A percentile compares a stretch with the other conserved stretches of the same genome.
Evolutionary conservation across 2,329 filamentous ascomycete genomes (phyloP).

Genomic region (Trichoderma sp.): DNA sequence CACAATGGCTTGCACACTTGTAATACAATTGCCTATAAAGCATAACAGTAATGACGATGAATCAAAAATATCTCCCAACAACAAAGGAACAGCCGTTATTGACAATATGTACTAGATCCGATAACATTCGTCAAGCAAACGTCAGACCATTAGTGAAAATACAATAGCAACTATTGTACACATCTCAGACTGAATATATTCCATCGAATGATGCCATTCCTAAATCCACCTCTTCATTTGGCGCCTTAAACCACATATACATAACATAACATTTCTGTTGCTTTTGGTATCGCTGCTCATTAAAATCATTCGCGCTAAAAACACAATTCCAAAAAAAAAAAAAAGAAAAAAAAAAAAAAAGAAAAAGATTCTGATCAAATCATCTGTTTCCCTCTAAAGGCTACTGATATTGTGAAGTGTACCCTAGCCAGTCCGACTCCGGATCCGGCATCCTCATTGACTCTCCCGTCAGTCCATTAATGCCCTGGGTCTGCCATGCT

Average conservation of each 20-base stretch:
- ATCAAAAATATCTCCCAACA: neutral
- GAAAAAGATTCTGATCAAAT: neutral
- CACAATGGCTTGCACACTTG: neutral
- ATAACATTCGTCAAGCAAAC: neutral
- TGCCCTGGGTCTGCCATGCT: constrained; percentile 31
- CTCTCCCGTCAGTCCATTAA: constrained; percentile 30
- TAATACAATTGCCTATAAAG: neutral
- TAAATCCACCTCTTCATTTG: neutral
- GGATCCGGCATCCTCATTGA: constrained; percentile 35
- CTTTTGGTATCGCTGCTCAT: constrained; percentile 20
- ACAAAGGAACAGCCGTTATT: neutral
- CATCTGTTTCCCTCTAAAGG: neutral
- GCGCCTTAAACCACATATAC: neutral
- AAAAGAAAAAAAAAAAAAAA: too few relatives aligned
- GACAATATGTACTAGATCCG: neutral
- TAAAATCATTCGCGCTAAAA: neutral
- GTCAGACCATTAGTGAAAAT: neutral
- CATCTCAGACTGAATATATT: neutral
- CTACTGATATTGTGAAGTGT: constrained; percentile 23
- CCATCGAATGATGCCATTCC: neutral
- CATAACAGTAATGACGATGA: neutral
- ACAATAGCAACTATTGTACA: neutral
- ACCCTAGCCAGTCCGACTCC: constrained; percentile 38
- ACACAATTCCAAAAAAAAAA: neutral
- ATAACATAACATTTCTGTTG: neutral